Base-by-base conservation (phyloP, 176 grass and related monocot species). In the Eragrostis curvula region DNA sequence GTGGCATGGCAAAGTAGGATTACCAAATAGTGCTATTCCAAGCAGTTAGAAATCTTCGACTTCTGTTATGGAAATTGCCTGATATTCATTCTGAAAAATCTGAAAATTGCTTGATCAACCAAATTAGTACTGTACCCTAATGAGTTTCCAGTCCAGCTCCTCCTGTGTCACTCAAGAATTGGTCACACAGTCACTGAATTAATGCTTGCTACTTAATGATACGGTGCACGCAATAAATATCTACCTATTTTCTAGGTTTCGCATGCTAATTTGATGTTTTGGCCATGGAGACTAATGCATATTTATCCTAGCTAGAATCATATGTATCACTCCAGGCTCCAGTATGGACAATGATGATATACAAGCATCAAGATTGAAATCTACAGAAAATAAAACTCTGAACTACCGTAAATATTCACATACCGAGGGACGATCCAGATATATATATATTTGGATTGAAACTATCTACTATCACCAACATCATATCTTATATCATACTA, bases 331-430 rank as follows among this genome's bases (percentile, higher is more conserved):
- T 25, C n/a, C 56, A 59, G 56, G 0, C 13, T 75, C 49, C 70
- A 70, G 5, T 52, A 24, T 47, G 75, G 77, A 75, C 70, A 25
- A 39, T 39, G 25, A 81, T 8, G 32, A 61, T 13, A 47, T 8
- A 9, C 59, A 58, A 44, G 42, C 16, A 62, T 17, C 12, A 70
- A 42, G 2, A 42, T 28, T 40, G 12, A 55, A 40, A 47, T 81
- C 2, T 85, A 81, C 36, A 63, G 20, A 53, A 62, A 53, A 55
- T 29, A 81, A 64, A 81, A 74, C 69, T 42, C 49, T 53, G 29
- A 52, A 24, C 27, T 68, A 20, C 24, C 3, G 40, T 32, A 71
- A 25, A 59, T 63, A 60, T 27, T 61, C 57, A 87, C 78, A 77
- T 49, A 51, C 20, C 15, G 15, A 57, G 40, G 15, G 7, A 44